Conservation (phyloP, 192 early-diverging fungal species). For the Geosiphon pyriformis region DNA sequence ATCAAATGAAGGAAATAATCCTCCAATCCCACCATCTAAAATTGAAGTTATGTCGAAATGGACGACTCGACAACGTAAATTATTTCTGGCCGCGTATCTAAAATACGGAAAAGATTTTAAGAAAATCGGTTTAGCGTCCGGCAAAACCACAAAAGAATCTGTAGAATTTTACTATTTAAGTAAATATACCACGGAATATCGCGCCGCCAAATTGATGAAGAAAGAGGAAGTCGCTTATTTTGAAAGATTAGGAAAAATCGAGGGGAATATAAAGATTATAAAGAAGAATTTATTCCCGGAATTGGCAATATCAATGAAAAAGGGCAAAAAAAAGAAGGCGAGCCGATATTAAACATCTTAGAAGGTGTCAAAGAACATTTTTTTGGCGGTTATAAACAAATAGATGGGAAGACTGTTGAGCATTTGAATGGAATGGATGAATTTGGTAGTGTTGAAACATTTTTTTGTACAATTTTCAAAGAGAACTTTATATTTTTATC, state of each 20-base stretch:
- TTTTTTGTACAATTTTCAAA: no score
- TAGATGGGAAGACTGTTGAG: no score
- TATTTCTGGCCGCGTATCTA: constrained; percentile 18
- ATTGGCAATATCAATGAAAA: no score
- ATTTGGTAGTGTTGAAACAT: no score
- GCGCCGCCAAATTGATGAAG: constrained; percentile 12
- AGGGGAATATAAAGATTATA: neutral
- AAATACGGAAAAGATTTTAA: constrained; percentile 21
- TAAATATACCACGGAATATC: constrained; percentile 9
- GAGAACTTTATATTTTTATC: no score
- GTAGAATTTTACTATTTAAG: constrained; percentile 23
- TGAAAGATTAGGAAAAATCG: neutral
- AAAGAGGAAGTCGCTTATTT: constrained; percentile 10
- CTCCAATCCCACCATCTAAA: constrained; percentile 6
- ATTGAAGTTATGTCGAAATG: constrained; percentile 2
- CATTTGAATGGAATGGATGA: no score
- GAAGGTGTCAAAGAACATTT: no score
- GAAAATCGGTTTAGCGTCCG: neutral
- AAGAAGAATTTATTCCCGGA: neutral
- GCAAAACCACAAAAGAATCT: constrained; percentile 8
- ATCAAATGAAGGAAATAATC: constrained; percentile 7
- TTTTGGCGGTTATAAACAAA: no score
- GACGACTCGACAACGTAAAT: constrained; percentile 13
- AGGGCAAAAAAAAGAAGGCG: no score
- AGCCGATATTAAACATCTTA: no score